Evolutionary conservation across 2,329 filamentous ascomycete species (phyloP).

Genomic region (Aspergillus ibericus): DNA sequence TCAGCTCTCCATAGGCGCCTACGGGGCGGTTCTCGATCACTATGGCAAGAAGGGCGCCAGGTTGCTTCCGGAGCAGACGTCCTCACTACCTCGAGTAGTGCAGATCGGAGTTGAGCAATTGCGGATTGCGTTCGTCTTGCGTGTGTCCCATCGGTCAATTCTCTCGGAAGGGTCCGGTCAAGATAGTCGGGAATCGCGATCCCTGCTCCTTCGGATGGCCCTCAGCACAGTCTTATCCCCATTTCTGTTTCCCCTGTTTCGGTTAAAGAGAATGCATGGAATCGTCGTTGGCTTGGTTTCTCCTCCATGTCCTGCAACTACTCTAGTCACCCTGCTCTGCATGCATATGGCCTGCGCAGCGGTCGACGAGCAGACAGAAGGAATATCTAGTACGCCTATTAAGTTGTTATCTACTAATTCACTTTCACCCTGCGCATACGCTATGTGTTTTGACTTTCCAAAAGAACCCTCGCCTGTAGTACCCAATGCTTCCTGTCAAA

Average conservation of each 20-base stretch:
- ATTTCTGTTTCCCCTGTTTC: slow-evolving; percentile 22
- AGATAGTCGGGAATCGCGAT: slow-evolving; percentile 24
- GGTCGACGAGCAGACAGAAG: neutral
- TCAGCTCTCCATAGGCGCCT: slow-evolving; percentile 26
- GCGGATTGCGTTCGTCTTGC: slow-evolving; percentile 21
- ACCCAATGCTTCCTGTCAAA: neutral
- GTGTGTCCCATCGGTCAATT: slow-evolving; percentile 13
- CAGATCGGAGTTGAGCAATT: slow-evolving; percentile 21
- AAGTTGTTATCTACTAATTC: neutral
- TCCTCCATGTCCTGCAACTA: neutral
- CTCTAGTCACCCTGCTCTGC: neutral
- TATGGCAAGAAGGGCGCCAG: slow-evolving; percentile 24
- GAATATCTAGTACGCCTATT: neutral
- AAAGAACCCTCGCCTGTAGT: neutral
- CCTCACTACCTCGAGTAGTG: slow-evolving; percentile 20
- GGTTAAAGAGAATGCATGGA: slow-evolving; percentile 38
- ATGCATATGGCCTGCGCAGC: neutral
- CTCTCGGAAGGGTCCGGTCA: slow-evolving; percentile 15
- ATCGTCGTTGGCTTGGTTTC: slow-evolving; percentile 20
- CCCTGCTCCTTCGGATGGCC: slow-evolving; percentile 22
- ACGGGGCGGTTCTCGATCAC: slow-evolving; percentile 25
- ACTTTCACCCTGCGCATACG: neutral
- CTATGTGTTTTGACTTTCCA: neutral
- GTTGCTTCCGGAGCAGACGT: slow-evolving; percentile 15
- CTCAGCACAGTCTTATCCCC: slow-evolving; percentile 24